Conservation (phyloP, 129 eudicot genomes). For the Saussurea involucrata region DNA sequence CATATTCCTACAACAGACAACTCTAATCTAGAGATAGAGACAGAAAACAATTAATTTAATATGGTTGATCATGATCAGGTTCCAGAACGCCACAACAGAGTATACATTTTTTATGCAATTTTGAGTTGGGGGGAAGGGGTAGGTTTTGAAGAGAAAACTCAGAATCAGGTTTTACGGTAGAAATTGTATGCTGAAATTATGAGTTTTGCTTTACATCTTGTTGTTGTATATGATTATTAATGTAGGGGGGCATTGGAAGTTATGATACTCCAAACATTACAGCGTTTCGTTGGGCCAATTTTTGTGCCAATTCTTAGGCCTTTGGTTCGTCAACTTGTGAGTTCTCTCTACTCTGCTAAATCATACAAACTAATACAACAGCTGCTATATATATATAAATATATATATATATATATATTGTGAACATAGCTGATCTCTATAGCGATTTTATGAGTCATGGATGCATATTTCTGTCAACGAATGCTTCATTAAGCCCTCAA, state of each 20-base stretch:
- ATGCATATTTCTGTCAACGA: not conserved
- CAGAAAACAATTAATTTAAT: not conserved
- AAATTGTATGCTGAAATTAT: not conserved
- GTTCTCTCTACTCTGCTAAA: not conserved
- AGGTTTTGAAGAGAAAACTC: not conserved
- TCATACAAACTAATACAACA: not conserved
- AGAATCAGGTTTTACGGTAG: not conserved
- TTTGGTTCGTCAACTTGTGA: conserved; percentile 21
- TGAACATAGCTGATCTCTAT: not conserved
- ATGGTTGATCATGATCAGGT: not conserved
- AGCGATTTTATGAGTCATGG: not conserved
- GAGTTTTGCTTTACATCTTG: not conserved
- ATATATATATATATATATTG: too few species aligned
- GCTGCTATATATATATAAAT: not conserved
- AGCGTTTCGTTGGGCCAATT: conserved; percentile 13
- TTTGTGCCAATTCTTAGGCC: conserved; percentile 15
- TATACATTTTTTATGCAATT: not conserved
- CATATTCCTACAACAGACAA: not conserved
- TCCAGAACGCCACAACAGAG: not conserved
- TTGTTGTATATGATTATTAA: not conserved
- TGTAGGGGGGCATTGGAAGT: conserved; percentile 20
- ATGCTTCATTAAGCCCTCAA: not conserved
- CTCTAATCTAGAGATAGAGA: not conserved
- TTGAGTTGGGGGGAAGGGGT: not conserved
- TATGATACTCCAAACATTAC: conserved; percentile 10